Evolutionary conservation across 108 stramenopile genomes (phyloP), one percentile per base, ranked within the genome.

Genomic region (Conticribra weissflogii): DNA sequence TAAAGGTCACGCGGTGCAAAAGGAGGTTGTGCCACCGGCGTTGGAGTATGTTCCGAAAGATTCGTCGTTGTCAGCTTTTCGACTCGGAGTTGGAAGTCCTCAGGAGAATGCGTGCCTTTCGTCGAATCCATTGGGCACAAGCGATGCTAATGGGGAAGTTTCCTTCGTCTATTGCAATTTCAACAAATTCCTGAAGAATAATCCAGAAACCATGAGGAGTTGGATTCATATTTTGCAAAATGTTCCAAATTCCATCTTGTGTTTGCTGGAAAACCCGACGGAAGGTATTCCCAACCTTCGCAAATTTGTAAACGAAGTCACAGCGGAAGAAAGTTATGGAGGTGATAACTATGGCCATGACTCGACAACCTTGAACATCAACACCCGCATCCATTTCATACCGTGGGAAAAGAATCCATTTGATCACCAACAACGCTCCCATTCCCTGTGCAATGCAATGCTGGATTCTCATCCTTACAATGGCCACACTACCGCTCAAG

Each of bases 81-180:
- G 72, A 56, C 41, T 88, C 15, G 92, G 92, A 12, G 74, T 85
- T 4, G 92, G 92, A 18, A 70, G 74, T 45, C 92, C 92, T n/a
- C 77, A 86, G 45, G 83, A 85, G 54, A 93, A 93, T 79, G 82
- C 88, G 0, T 93, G 92, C 34, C 74, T 76, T 3, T 75, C 74
- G 22, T 47, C 65, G 8, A 68, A 74, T 62, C 74, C 74, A 4
- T 45, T 92, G 30, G 83, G 85, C 0, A 54, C 7, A 17, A 49
- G 48, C 2, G 54, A 59, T 8, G 78, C 61, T 51, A 81, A 84
- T 16, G 68, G 60, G 18, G 50, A 71, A 3, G 79, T 81, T 2
- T 81, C 84, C 18, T 87, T 93, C 72, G 92, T 93, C 0, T 93
- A 81, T 72, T 93, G 92, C 62, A 93, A 93, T 67, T 93, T 88